Evolutionary conservation across 2,329 filamentous ascomycete genomes (phyloP).

Genomic region (Fusarium cyanostomum): DNA sequence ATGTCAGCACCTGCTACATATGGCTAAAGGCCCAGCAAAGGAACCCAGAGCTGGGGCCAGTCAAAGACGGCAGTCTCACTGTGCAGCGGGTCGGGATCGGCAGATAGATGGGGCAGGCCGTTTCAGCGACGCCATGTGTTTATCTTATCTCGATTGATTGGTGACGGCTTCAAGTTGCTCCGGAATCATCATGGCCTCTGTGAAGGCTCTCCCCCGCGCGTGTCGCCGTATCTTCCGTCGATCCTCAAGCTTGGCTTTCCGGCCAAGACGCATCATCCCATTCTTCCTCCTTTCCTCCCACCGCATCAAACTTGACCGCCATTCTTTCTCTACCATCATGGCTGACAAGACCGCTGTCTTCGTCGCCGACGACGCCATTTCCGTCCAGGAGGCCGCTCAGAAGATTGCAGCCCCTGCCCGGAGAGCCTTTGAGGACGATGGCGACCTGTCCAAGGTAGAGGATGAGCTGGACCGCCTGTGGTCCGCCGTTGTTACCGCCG

Average conservation of each 20-base stretch:
- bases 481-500: constrained; percentile 26
- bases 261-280: neutral
- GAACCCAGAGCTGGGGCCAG: constrained; percentile 15
- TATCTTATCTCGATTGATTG: constrained; percentile 29
- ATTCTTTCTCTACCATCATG: constrained; percentile 13
- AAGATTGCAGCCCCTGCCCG: constrained; percentile 15
- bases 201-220: too few relatives aligned
- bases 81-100: constrained; percentile 28
- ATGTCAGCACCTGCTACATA: constrained; percentile 35
- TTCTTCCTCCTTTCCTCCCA: neutral
- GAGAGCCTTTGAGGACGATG: constrained; percentile 15
- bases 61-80: constrained; percentile 8
- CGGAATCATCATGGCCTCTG: too few relatives aligned
- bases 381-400: constrained; percentile 21
- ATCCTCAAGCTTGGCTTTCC: neutral
- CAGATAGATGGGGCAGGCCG: constrained; percentile 4
- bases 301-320: neutral
- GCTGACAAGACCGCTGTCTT: constrained; percentile 6
- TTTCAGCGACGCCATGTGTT: constrained; percentile 35
- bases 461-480: constrained; percentile 23
- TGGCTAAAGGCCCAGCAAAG: constrained; percentile 21
- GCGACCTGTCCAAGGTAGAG: constrained; percentile 21
- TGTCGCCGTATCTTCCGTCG: too few relatives aligned
- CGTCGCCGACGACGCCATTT: constrained; percentile 11
- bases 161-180: neutral